Conservation (phyloP, 345 rosid genomes). For the Eucalyptus leucophloia region DNA sequence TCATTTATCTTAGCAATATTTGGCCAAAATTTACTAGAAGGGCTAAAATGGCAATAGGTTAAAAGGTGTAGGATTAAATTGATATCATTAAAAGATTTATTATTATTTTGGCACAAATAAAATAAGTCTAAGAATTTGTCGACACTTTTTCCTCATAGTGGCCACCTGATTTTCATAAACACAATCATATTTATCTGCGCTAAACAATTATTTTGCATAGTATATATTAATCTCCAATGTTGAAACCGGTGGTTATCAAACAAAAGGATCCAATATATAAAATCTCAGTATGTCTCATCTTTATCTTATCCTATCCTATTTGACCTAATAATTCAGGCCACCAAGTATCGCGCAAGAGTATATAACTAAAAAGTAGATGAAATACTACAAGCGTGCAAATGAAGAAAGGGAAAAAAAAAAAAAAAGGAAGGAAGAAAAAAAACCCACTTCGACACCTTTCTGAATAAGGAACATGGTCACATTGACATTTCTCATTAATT, state of each 20-base stretch:
- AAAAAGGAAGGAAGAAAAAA: not conserved
- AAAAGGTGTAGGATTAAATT: no score
- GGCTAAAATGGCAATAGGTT: no score
- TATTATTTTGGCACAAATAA: rapidly evolving
- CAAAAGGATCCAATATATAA: not conserved
- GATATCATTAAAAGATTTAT: no score
- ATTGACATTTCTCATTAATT: no score
- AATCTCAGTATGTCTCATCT: not conserved
- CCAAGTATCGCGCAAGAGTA: not conserved
- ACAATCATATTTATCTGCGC: not conserved
- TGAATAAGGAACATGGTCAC: not conserved
- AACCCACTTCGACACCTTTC: not conserved
- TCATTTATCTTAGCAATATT: no score
- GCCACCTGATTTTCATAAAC: not conserved
- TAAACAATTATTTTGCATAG: not conserved
- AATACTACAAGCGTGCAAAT: not conserved
- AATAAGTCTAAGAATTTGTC: no score
- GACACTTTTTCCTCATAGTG: not conserved
- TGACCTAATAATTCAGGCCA: not conserved
- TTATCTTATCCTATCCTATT: not conserved
- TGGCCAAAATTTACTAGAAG: no score
- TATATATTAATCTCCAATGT: not conserved
- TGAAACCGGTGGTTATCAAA: not conserved
- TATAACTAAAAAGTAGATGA: not conserved
- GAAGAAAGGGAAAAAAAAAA: not conserved